A percentile compares a stretch with the other conserved stretches of the same genome.
Evolutionary conservation across 176 grass and related monocot species (phyloP).

Genomic region (Lolium rigidum): DNA sequence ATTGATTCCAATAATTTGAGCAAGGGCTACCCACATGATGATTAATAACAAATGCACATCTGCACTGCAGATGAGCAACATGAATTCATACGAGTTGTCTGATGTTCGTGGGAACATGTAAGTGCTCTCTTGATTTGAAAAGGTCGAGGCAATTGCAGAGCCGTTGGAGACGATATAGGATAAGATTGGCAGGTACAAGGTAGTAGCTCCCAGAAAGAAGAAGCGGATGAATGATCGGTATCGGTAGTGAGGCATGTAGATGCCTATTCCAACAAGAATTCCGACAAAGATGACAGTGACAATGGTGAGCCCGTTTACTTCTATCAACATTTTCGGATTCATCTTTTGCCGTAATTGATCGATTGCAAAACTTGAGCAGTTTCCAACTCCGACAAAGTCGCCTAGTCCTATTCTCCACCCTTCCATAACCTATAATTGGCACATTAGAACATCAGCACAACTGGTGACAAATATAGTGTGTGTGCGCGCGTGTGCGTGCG

Average conservation of each 20-base stretch:
- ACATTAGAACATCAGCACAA: not conserved
- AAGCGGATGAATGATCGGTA: not conserved
- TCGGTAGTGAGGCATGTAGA: not conserved
- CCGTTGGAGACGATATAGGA: not conserved
- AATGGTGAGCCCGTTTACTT: not conserved
- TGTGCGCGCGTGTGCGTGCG: too few relatives aligned
- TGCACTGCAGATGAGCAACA: not conserved
- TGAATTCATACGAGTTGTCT: too few relatives aligned
- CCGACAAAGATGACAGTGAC: not conserved
- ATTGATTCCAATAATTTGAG: not conserved
- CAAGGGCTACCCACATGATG: not conserved
- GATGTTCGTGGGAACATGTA: too few relatives aligned
- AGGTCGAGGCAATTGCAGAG: not conserved
- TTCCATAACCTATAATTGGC: not conserved
- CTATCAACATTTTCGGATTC: not conserved
- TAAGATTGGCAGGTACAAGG: not conserved
- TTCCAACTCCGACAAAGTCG: not conserved
- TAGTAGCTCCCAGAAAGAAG: not conserved
- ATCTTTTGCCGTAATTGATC: not conserved
- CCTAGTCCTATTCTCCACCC: not conserved
- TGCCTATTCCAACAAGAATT: not conserved
- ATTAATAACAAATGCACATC: not conserved
- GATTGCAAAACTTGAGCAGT: not conserved
- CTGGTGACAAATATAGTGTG: too few relatives aligned
- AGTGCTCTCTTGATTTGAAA: not conserved